These are phyloP conservation scores for Simplicillium aogashimaense DNA, from an alignment of 2,329 filamentous ascomycete genomes.

Conservation along the genomic window DNA sequence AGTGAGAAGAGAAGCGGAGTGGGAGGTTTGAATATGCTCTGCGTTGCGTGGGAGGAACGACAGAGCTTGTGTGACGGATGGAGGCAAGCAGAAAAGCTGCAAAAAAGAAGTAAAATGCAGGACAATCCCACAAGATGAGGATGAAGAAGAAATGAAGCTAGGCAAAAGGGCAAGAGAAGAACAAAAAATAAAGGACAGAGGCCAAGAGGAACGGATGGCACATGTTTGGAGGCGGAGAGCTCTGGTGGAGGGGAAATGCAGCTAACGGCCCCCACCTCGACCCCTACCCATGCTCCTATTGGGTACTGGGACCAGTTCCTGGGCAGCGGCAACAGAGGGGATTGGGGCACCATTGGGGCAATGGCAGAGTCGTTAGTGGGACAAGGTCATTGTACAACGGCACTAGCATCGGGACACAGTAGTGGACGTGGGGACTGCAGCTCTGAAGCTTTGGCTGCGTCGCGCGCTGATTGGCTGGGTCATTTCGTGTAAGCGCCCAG, in stretches of 20 bases:
- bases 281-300: no score
- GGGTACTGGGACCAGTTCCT: no score
- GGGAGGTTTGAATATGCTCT: no score
- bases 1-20: neutral
- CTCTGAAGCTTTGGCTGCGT: neutral
- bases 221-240: neutral
- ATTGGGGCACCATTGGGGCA: no score
- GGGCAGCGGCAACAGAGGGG: no score
- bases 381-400: no score
- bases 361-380: no score
- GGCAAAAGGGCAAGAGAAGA: neutral
- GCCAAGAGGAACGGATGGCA: neutral
- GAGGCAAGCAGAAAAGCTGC: neutral
- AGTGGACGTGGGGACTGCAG: neutral
- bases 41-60: no score
- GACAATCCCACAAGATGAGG: neutral
- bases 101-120: neutral
- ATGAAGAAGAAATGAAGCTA: neutral
- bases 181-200: neutral
- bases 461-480: conserved; percentile 1
- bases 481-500: conserved; percentile 4
- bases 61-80: no score
- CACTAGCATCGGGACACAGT: no score
- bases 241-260: no score
- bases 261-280: no score